These are phyloP conservation scores for Penicillium janthinellum DNA, from an alignment of 2,329 filamentous ascomycete species.

Conservation along the genomic window DNA sequence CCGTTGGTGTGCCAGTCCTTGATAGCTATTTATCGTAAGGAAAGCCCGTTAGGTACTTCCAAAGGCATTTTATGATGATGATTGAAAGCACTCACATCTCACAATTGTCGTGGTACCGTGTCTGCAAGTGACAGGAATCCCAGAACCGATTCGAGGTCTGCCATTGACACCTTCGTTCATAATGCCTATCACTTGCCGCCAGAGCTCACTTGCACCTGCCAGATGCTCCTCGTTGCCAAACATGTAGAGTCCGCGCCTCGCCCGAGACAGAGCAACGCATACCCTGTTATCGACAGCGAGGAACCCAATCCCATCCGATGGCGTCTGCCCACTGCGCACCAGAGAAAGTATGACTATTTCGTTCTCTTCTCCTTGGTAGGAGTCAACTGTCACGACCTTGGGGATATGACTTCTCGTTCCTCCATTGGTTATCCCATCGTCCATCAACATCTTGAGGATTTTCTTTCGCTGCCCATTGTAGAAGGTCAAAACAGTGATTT, in stretches of 20 bases:
- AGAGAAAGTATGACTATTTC: conserved; percentile 79
- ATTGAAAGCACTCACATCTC: conserved; percentile 33
- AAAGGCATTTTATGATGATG: neutral
- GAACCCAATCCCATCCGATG: conserved; percentile 65
- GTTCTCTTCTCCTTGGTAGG: conserved; percentile 90
- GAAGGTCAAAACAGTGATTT: conserved; percentile 82
- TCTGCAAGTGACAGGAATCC: conserved; percentile 64
- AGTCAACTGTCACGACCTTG: conserved; percentile 80
- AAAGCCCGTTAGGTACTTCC: neutral
- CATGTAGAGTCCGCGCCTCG: conserved; percentile 76
- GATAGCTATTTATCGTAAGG: neutral
- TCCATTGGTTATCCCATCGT: conserved; percentile 36
- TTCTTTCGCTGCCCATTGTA: conserved; percentile 80
- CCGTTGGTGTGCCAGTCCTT: conserved; percentile 58
- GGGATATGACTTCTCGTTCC: conserved; percentile 46
- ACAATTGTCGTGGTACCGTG: conserved; percentile 60
- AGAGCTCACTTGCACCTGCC: conserved; percentile 51
- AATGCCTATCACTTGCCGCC: conserved; percentile 53
- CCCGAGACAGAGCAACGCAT: conserved; percentile 68
- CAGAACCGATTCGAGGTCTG: conserved; percentile 47
- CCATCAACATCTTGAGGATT: conserved; percentile 54
- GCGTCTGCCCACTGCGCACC: conserved; percentile 66
- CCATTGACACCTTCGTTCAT: conserved; percentile 34
- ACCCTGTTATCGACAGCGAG: conserved; percentile 65
- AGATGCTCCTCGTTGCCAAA: conserved; percentile 72